Evolutionary conservation across 2,329 filamentous ascomycete genomes (phyloP).

Genomic region (Colletotrichum paranaense): DNA sequence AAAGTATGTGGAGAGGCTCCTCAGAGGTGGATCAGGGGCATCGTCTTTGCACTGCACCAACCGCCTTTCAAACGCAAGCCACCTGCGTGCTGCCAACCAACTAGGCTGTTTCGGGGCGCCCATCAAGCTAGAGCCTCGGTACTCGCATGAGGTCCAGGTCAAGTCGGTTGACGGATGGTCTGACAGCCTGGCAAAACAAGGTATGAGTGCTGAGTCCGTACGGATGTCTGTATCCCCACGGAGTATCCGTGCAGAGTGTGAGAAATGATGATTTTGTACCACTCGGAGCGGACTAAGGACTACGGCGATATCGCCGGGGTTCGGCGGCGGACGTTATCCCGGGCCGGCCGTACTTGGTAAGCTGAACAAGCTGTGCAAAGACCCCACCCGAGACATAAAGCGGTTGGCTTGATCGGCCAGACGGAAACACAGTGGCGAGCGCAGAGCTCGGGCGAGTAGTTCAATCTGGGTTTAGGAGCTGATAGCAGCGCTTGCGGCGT

Average conservation of each 20-base stretch:
- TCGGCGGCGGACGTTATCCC: not conserved
- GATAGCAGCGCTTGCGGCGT: not conserved
- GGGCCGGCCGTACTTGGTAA: not conserved
- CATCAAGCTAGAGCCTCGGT: not conserved
- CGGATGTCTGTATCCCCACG: too few species aligned
- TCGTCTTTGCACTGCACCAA: slow-evolving; percentile 1
- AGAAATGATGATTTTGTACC: not conserved
- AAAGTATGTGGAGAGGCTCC: slow-evolving; percentile 13
- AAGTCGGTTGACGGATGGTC: not conserved
- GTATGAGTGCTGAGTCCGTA: not conserved
- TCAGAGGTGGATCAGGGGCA: slow-evolving; percentile 10
- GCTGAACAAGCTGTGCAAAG: not conserved
- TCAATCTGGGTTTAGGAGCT: not conserved
- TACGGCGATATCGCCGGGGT: not conserved
- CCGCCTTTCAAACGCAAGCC: not conserved
- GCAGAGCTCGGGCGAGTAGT: not conserved
- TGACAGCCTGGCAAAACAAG: not conserved
- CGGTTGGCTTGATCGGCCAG: not conserved
- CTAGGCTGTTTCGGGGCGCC: not conserved
- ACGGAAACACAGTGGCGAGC: not conserved
- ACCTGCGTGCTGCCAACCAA: not conserved
- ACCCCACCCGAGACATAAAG: not conserved
- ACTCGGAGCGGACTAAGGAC: not conserved
- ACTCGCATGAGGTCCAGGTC: not conserved
- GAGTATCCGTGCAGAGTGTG: not conserved